Base-by-base conservation (phyloP, 495 filamentous ascomycete genomes). In the Cercophora newfieldiana region DNA sequence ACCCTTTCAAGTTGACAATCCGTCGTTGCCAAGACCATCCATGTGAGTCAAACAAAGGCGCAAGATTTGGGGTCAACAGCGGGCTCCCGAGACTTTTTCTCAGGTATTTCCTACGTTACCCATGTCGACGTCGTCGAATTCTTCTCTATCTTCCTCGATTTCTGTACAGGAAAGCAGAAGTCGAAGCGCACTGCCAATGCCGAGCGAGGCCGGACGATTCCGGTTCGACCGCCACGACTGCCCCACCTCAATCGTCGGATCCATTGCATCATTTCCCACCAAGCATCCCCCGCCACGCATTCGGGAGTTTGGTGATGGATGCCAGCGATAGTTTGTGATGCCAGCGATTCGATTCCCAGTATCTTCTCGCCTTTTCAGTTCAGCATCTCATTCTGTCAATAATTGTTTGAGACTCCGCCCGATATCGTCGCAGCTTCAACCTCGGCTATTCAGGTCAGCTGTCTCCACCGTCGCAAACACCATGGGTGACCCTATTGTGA, bases 401-500 rank as follows among this genome's bases (percentile, higher is more conserved):
- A 21, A 18, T 21, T 29, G 18, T 12, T n/a, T 19, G 21, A 44
- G 4, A 44, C 12, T 14, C 18, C 10, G 3, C 18, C 37, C 2
- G 18, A 2, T 44, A 8, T 14, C 37, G 37, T 53, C 47, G 19
- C 29, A 26, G 25, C 29, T 3, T 14, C 62, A 63, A 66, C 68
- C 64, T 72, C 61, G 69, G 68, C 19, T 68, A 44, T 53, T 28
- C 19, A 49, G 14, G 25, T 25, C 48, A 51, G 12, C 6, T n/a
- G 31, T 19, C 29, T 50, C 63, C 55, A 68, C 49, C 16, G 75
- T 75, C 69, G 37, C 61, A n/a, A 24, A 10, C 47, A 14, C 63
- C 26, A 21, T 67, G 16, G 68, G 78, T 63, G 78, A 80, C 58
- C 70, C 72, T 14, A 77, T 81, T 33, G 64, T 81, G 24, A 66